These are phyloP conservation scores for Neurospora sp. DNA, from an alignment of 495 filamentous ascomycete species.

Conservation along the genomic window DNA sequence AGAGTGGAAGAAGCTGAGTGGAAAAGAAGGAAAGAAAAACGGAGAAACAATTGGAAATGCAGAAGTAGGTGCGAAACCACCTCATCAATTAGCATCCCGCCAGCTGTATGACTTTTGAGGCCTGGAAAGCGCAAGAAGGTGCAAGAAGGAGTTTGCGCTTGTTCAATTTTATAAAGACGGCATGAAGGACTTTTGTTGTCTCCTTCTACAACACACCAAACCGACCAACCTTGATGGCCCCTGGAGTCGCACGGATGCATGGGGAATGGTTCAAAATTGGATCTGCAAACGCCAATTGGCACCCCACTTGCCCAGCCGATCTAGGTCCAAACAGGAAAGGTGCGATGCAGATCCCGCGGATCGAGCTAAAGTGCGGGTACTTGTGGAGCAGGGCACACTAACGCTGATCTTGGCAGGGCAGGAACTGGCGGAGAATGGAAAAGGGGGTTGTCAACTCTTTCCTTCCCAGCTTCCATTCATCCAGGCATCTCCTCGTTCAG, in stretches of 20 bases:
- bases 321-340: not conserved
- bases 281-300: not conserved
- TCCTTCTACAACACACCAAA: not conserved
- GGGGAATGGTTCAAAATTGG: not conserved
- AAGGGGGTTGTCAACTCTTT: not conserved
- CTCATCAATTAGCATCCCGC: too few species aligned
- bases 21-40: not conserved
- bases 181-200: not conserved
- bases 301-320: not conserved
- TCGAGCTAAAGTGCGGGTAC: not conserved
- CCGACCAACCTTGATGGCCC: not conserved
- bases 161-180: not conserved
- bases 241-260: not conserved
- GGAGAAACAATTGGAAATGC: too few species aligned
- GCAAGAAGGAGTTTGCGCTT: not conserved
- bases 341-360: not conserved
- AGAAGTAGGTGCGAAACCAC: too few species aligned
- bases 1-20: not conserved
- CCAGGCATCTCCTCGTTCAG: not conserved
- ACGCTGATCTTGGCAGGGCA: not conserved
- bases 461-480: not conserved
- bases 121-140: too few species aligned
- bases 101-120: too few species aligned
- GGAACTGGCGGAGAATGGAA: not conserved
- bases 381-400: not conserved